Percentiles rank a stretch among this genome's conserved stretches.
Evolutionary conservation across 495 filamentous ascomycete species (phyloP).

Genomic region (Glutinoglossum americanum): DNA sequence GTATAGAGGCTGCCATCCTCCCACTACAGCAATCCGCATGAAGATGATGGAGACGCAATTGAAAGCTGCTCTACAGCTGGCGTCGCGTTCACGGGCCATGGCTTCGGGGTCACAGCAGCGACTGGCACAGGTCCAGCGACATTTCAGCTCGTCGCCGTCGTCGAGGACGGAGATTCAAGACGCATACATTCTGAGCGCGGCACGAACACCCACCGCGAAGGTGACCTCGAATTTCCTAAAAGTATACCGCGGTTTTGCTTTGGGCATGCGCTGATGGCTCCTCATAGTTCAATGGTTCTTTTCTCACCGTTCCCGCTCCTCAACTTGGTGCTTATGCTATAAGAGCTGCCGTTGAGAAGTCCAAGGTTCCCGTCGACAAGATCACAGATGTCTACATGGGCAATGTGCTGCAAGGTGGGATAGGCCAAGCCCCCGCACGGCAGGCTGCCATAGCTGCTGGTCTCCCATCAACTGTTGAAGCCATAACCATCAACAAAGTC

Average conservation of each 20-base stretch:
- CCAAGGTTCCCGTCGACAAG: slow-evolving; percentile 48
- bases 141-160: slow-evolving; percentile 41
- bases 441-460: slow-evolving; percentile 83
- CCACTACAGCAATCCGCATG: not conserved
- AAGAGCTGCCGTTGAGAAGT: slow-evolving; percentile 68
- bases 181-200: slow-evolving; percentile 75
- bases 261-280: not conserved
- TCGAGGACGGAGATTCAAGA: slow-evolving; percentile 54
- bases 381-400: slow-evolving; percentile 92
- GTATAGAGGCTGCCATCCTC: no score
- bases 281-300: slow-evolving; percentile 74
- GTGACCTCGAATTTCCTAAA: slow-evolving; percentile 21
- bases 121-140: slow-evolving; percentile 27
- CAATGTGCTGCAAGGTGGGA: slow-evolving; percentile 68
- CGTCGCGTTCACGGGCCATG: not conserved
- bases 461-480: slow-evolving; percentile 53
- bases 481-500: slow-evolving; percentile 89
- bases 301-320: slow-evolving; percentile 60
- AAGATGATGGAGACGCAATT: not conserved
- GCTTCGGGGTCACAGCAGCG: slow-evolving; percentile 15
- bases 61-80: not conserved
- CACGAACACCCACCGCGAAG: slow-evolving; percentile 73
- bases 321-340: slow-evolving; percentile 74
- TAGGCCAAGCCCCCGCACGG: slow-evolving; percentile 79
- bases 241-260: not conserved